Base-by-base conservation (phyloP, 1,284 basidiomycete genomes). In the Cutaneotrichosporon cutaneum region DNA sequence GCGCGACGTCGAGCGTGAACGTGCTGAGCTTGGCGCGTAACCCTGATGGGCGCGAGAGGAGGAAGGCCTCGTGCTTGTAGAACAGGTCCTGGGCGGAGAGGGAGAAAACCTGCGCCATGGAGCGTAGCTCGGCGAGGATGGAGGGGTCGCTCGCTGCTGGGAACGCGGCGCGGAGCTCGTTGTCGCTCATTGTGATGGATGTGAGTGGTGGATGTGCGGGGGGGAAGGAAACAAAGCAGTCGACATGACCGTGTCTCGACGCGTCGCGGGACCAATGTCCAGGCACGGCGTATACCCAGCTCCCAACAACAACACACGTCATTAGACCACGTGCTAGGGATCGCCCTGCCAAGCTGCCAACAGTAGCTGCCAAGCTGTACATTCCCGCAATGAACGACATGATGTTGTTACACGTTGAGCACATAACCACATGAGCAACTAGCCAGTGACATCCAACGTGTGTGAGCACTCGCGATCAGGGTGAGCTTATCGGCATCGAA, bases 41-140 rank as follows among this genome's bases (percentile, higher is more conserved):
- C 4, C 72, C 73, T 4, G 75, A 73, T 22, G 79, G 75, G 10
- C 75, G 70, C 22, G 77, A 76, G 59, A 81, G 65, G 32, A 80
- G 69, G 62, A 80, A 80, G 2, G 80, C 81, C 65, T 82, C 81
- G 70, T 80, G 81, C 65, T 81, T 81, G 77, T 73, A 82, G 68
- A 70, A 81, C 21, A 82, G 72, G 55, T 78, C 76, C 33, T 74
- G 61, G 10, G 80, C 70, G 18, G 71, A 65, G 14, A 82, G 71
- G 44, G 68, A 68, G 68, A 79, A 81, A 14, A 78, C 52, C 1
- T 77, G 70, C 16, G 75, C 62, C 7, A 80, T 77, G 4, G 78
- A 78, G 5, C 79, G 70, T 59, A 35, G 35, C 22, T 54, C 52
- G 35, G 52, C 35, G 33, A 54, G 33, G 33, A 54, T 36, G 52